Evolutionary conservation across 306 rosid genomes (phyloP), one percentile per base, ranked within the genome.

Genomic region (Mucuna pruriens): DNA sequence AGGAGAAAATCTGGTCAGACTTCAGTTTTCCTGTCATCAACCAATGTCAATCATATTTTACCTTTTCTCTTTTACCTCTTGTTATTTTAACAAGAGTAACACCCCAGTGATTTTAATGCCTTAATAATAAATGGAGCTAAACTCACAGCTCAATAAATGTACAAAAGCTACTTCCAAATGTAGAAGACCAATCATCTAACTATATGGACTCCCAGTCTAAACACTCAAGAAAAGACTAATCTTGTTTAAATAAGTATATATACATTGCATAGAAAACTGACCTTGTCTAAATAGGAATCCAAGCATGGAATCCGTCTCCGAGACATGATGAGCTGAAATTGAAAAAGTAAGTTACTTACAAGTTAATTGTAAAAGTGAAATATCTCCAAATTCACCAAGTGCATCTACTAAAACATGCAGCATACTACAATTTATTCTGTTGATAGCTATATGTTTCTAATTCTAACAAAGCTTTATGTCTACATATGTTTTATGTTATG

Each of bases 261-360:
- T 20, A 29, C 29, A 71, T 31, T 12, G 64, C 9, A 48, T 29
- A 67, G 26, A 46, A 75, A 58, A 68, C 90, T 62, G 20, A 92
- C 98, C 99, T 93, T 95, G 84, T 95, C 99, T 81, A 93, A 85
- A 83, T 90, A 93, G 77, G 97, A 95, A 89, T 93, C 99, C 95
- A 93, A 86, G 91, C 99, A 91, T 81, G 99, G 98, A 78, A 91
- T 93, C 58, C 97, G 88, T 85, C 98, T 86, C 64, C 98, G 89
- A 61, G 98, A 95, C 98, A 95, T 95, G 71, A 90, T 86, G 69
- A 93, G 97, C 99, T 95, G 97, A 81, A 85, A 88, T 60, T 62
- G 23, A 72, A 39, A 65, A 55, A 58, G 39, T 84, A 84, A 80
- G 76, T 26, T 55, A 76, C 75, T 26, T 55, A 76, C 75, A 82